Conservation (phyloP, 805 yeast species). For the Metschnikowia koreensis region DNA sequence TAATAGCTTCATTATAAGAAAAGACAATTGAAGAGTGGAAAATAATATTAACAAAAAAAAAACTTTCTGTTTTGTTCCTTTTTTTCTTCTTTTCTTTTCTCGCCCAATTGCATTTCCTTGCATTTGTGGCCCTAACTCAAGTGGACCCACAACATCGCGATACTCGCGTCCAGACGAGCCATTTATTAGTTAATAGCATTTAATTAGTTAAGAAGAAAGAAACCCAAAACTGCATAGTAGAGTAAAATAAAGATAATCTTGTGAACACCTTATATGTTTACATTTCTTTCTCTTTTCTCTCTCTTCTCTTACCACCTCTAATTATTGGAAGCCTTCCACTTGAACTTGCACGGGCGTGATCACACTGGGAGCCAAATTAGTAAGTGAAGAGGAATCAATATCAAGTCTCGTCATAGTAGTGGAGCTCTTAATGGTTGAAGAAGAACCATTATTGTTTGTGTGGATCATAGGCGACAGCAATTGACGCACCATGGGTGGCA, state of each 20-base stretch:
- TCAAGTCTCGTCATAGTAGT: constrained; percentile 33
- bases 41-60: neutral
- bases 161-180: neutral
- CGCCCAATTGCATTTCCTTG: neutral
- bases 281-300: neutral
- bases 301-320: neutral
- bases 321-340: constrained; percentile 21
- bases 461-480: constrained; percentile 18
- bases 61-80: neutral
- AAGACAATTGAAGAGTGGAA: neutral
- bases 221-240: neutral
- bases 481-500: constrained; percentile 14
- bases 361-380: constrained; percentile 33
- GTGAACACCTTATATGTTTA: too few relatives aligned
- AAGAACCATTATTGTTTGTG: constrained; percentile 20
- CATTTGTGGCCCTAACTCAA: neutral
- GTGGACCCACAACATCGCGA: neutral
- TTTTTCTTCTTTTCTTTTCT: too few relatives aligned
- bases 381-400: constrained; percentile 25
- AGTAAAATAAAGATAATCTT: neutral
- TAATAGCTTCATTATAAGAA: neutral
- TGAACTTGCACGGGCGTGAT: constrained; percentile 42
- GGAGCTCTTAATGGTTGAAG: constrained; percentile 30
- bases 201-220: too few relatives aligned
- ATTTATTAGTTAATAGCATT: neutral